Conservation (phyloP, 1,139 yeast genomes). For the Blastobotrys arbuscula region DNA sequence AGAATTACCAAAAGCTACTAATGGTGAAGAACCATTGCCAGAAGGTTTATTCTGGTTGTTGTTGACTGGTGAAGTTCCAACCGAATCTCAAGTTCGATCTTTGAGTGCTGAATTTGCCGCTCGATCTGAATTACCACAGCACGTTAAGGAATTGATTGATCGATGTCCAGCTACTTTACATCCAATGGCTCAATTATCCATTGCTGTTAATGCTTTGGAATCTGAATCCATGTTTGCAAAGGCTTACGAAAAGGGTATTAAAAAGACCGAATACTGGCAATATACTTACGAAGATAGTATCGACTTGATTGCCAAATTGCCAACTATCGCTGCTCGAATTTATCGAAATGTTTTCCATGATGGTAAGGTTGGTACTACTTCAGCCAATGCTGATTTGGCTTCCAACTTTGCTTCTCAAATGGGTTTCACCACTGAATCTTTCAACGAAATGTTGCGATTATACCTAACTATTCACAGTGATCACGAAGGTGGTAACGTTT, state of each 20-base stretch:
- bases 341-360: conserved; percentile 66
- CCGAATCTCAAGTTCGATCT: conserved; percentile 48
- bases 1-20: conserved; percentile 89
- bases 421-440: conserved; percentile 75
- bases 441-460: conserved; percentile 88
- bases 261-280: conserved; percentile 65
- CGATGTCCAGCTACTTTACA: conserved; percentile 52
- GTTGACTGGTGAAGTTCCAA: conserved; percentile 57
- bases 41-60: conserved; percentile 61
- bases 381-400: conserved; percentile 80
- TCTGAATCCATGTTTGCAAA: conserved; percentile 55
- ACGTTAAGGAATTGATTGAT: conserved; percentile 49
- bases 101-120: conserved; percentile 54
- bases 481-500: conserved; percentile 98
- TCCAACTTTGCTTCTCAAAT: conserved; percentile 83
- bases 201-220: conserved; percentile 61
- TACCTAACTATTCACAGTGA: conserved; percentile 96
- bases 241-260: conserved; percentile 64
- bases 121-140: conserved; percentile 52
- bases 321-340: conserved; percentile 59
- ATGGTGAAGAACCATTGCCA: conserved; percentile 62
- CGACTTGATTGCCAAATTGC: conserved; percentile 60
- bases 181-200: conserved; percentile 68
- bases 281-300: conserved; percentile 61
- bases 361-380: conserved; percentile 73